Base-by-base conservation (phyloP, 371 early-diverging fungal species). In the Haplosporangium sp. region DNA sequence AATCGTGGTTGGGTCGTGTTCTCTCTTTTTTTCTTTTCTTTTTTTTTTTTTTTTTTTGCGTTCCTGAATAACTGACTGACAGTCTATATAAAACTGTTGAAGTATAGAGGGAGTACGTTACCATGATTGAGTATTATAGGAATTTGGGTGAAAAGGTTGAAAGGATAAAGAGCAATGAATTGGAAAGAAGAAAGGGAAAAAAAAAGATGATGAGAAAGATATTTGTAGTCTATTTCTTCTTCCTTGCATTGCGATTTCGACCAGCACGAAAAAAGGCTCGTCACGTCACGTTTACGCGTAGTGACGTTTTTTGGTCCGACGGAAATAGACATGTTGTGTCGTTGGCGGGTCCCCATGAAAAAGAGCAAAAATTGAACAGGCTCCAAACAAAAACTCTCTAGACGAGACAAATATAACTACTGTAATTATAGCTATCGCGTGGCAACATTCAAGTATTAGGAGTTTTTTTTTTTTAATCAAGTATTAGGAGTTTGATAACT, bases 91-190 rank as follows among this genome's bases (percentile, higher is more conserved):
- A 48, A n/a, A n/a, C n/a, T 3, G 4, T 39, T 44, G 58, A 42
- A 60, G 50, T 17, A 19, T 9, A 35, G 40, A 15, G 44, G 0
- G 15, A 27, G 56, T 59, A 74, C 74, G 45, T 73, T 73, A 74
- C 74, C 74, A 74, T 74, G 53, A n/a, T 55, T 52, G 59, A 61
- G 20, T 63, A 60, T 17, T 38, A 50, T 37, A 20, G 50, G 38
- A 50, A 15, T 55, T 55, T 50, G 47, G 50, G 55, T 39, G 48
- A 63, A 37, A 47, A 58, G 39, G 11, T 44, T 58, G 9, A 57
- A 63, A 63, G 62, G 45, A 56, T 61, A 66, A 62, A 40, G 56
- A 50, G 50, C n/a, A n/a, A 45, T 47, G 47, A 34, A 34, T 62
- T 20, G 27, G 47, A 62, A 62, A n/a, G n/a, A n/a, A n/a, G n/a